Conservation (phyloP, 768 basidiomycete species). For the Kwoniella newhampshirensis region DNA sequence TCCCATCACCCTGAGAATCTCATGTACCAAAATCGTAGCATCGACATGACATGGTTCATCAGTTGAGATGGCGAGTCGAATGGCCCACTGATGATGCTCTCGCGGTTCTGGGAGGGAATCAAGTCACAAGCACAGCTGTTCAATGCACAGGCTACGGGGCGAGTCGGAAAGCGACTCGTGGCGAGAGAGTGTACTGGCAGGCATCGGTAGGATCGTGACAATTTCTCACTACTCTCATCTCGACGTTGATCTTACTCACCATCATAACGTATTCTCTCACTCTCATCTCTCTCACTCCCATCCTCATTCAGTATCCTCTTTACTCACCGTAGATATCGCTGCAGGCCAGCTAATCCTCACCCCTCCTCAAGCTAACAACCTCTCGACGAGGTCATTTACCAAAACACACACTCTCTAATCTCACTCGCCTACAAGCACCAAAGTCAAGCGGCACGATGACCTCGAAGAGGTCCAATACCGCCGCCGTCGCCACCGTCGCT, state of each 20-base stretch:
- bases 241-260: no score
- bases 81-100: no score
- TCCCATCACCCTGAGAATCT: conserved; percentile 13
- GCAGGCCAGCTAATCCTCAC: conserved; percentile 30
- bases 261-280: no score
- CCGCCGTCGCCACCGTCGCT: conserved; percentile 1
- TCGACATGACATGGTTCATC: conserved; percentile 14
- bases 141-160: background rate
- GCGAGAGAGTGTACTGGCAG: background rate
- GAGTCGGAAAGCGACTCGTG: no score
- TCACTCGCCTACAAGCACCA: background rate
- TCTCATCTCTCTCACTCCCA: background rate
- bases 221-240: background rate
- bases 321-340: conserved; percentile 13
- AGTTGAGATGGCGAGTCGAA: conserved; percentile 2
- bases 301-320: background rate
- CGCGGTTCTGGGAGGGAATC: background rate
- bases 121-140: background rate
- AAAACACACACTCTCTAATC: background rate
- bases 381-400: conserved; percentile 37
- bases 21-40: conserved; percentile 1
- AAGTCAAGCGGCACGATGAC: background rate
- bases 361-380: conserved; percentile 5
- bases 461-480: background rate
- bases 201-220: background rate